Evolutionary conservation across 495 filamentous ascomycete species (phyloP), one percentile per base, ranked within the genome.

Genomic region (Aspergillus campestris): DNA sequence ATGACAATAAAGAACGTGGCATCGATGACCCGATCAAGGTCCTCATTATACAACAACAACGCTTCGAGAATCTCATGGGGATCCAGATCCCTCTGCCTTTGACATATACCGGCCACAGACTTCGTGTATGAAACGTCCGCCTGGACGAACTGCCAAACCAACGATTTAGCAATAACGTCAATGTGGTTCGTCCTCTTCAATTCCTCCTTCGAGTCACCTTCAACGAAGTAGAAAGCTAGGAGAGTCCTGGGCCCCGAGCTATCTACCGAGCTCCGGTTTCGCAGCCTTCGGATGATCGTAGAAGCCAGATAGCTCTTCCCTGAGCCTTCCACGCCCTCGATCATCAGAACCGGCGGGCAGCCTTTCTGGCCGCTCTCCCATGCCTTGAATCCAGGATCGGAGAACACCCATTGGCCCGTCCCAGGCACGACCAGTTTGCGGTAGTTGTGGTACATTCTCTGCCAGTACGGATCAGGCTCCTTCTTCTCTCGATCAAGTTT

Each of bases 131-230:
- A 62, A 34, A 56, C 60, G 39, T 68, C 64, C 5, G 55, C 48
- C 40, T 59, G 64, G 12, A 53, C 56, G 30, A 68, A 61, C 44
- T 68, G 64, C 64, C 64, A 68, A 18, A 66, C 53, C 8, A 65
- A 43, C 6, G 61, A 53, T 38, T 64, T 56, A 15, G 49, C 32
- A 38, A 56, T 52, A 8, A 49, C 49, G 56, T 47, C 60, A 36
- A 52, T 52, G 41, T 30, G 56, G 7, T 42, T 64, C 8, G 46
- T 41, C 14, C 40, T 43, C 24, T 46, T 46, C 6, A 52, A 27
- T 11, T 47, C 53, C 15, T 56, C 53, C 38, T 56, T 65, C 35
- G 60, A 60, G 18, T 67, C 64, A n/a, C 57, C 60, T 15, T 68
- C 65, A 28, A 64, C 50, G 35, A 68, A 68, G 45, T 64, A 68